These are phyloP conservation scores for Pholiota microspora DNA, from an alignment of 768 basidiomycete species.

Conservation along the genomic window DNA sequence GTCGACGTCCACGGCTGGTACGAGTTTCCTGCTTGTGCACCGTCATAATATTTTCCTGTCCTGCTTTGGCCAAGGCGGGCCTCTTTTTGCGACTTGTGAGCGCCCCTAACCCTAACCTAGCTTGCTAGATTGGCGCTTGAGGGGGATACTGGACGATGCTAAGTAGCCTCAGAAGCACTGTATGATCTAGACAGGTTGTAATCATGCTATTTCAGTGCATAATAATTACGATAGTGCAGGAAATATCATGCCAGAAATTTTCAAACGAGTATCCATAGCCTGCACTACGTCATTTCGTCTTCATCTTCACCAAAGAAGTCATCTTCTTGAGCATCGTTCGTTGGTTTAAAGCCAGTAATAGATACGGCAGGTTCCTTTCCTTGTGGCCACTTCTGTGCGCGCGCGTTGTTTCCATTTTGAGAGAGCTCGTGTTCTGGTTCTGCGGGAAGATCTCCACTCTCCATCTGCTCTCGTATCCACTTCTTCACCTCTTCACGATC, in stretches of 20 bases:
- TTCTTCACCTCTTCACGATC: conserved; percentile 57
- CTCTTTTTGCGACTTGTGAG: no score
- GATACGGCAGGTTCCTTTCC: background rate
- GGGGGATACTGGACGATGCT: no score
- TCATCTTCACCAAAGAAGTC: conserved; percentile 42
- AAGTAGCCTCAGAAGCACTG: no score
- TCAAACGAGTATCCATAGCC: background rate
- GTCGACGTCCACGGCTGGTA: no score
- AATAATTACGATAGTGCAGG: no score
- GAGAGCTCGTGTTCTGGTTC: conserved; percentile 56
- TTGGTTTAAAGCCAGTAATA: conserved; percentile 5
- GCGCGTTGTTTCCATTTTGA: conserved; percentile 8
- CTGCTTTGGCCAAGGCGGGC: no score
- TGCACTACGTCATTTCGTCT: conserved; percentile 14
- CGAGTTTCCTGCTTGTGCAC: no score
- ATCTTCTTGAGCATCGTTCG: conserved; percentile 28
- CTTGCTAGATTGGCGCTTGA: no score
- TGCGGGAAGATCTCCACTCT: conserved; percentile 48
- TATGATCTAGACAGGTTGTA: no score
- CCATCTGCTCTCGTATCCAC: conserved; percentile 62
- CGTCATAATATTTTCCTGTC: no score
- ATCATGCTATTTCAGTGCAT: no score
- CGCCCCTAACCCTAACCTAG: no score
- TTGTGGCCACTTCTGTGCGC: conserved; percentile 17
- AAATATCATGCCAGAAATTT: background rate